phyloP scores from a whole-genome alignment of 345 rosid genomes.

The Lepidium didymum region DNA sequence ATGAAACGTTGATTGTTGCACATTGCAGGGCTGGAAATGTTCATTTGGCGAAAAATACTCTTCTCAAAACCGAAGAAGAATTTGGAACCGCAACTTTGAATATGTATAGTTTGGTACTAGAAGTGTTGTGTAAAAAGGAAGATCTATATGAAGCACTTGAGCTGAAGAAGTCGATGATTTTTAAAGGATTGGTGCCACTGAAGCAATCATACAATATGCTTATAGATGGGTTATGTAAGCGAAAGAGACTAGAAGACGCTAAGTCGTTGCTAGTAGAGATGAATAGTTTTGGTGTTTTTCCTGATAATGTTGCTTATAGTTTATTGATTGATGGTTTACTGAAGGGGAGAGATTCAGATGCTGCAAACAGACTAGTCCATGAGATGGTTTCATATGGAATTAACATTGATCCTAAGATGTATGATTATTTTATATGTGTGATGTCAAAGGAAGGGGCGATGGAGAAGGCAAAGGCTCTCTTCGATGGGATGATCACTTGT shows the following conservation, averaged over 20 bases:
- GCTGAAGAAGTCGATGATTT: conserved; percentile 41
- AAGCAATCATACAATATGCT: conserved; percentile 38
- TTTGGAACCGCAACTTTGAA: conserved; percentile 39
- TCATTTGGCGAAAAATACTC: conserved; percentile 32
- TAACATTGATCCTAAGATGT: conserved; percentile 32
- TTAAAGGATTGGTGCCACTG: conserved; percentile 43
- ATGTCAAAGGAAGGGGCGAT: conserved; percentile 53
- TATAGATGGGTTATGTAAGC: conserved; percentile 51
- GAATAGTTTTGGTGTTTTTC: conserved; percentile 39
- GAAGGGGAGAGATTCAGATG: conserved; percentile 44
- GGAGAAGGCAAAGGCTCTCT: conserved; percentile 55
- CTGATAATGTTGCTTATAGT: conserved; percentile 37
- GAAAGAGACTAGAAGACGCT: conserved; percentile 50
- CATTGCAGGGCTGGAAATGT: conserved; percentile 50
- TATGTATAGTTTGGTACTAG: conserved; percentile 49
- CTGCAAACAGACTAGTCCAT: conserved; percentile 50
- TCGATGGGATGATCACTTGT: conserved; percentile 48
- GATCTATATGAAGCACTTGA: conserved; percentile 47
- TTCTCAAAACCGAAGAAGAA: conserved; percentile 45
- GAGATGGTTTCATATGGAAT: conserved; percentile 53
- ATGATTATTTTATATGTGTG: conserved; percentile 43
- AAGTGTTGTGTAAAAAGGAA: conserved; percentile 49
- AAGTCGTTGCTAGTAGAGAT: conserved; percentile 49
- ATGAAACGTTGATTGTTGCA: conserved; percentile 49
- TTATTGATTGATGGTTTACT: conserved; percentile 55